Conservation (phyloP, 805 yeast species). For the Candida ortonii region DNA sequence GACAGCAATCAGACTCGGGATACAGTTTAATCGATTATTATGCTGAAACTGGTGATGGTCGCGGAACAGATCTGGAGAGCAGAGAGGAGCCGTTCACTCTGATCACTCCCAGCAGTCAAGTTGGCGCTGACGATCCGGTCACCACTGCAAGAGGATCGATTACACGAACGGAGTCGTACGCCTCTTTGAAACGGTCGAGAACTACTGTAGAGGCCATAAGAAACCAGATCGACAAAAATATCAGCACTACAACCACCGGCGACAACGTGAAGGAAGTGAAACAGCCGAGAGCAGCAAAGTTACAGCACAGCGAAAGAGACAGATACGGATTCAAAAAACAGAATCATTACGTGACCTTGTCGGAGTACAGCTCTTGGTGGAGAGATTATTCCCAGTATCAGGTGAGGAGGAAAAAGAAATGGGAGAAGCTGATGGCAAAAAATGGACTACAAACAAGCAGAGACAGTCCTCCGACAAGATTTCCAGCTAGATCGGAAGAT, state of each 20-base stretch:
- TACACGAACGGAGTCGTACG: conserved; percentile 25
- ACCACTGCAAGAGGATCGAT: conserved; percentile 4
- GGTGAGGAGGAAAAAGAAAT: conserved; percentile 65
- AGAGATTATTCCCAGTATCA: conserved; percentile 59
- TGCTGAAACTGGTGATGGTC: conserved; percentile 11
- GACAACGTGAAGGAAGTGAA: conserved; percentile 1
- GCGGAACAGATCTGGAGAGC: conserved; percentile 2
- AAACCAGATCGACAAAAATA: conserved; percentile 22
- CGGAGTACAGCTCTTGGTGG: conserved; percentile 77
- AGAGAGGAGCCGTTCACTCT: conserved; percentile 18
- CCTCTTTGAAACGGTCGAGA: conserved; percentile 23
- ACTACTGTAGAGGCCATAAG: conserved; percentile 24
- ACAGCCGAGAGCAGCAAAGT: conserved; percentile 12
- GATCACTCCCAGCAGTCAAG: conserved; percentile 5
- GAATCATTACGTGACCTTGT: conserved; percentile 47
- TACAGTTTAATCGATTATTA: conserved; percentile 22
- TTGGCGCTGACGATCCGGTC: conserved; percentile 1
- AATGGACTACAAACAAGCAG: conserved; percentile 55
- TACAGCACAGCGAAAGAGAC: conserved; percentile 46
- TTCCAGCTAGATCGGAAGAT: conserved; percentile 77
- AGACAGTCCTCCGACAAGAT: conserved; percentile 54
- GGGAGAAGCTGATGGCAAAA: conserved; percentile 66
- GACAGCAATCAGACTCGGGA: conserved; percentile 21
- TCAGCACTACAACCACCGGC: conserved; percentile 6
- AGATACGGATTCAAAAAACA: conserved; percentile 85